These are phyloP conservation scores for Sarocladium brachiariae DNA, from an alignment of 2,329 filamentous ascomycete species.

Conservation along the genomic window DNA sequence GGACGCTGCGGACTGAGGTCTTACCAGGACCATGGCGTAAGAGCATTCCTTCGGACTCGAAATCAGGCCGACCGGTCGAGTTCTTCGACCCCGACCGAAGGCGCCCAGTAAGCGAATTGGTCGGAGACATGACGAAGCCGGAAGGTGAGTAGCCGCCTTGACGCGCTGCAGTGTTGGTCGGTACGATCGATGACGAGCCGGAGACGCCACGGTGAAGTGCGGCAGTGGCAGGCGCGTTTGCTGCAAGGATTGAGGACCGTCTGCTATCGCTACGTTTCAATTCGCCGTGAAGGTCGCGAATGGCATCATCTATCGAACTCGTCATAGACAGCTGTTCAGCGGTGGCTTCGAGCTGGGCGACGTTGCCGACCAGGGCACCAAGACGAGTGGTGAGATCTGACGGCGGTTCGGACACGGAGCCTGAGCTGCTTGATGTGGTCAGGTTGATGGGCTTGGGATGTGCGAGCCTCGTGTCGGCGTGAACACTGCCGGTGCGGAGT, in stretches of 20 bases:
- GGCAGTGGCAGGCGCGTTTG: constrained; percentile 31
- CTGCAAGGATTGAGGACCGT: constrained; percentile 54
- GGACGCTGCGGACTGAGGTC: constrained; percentile 43
- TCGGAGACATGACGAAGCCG: constrained; percentile 61
- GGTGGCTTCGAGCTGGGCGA: constrained; percentile 67
- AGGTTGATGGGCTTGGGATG: constrained; percentile 40
- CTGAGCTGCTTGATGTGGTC: constrained; percentile 36
- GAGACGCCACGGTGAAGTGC: constrained; percentile 38
- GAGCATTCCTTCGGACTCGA: constrained; percentile 32
- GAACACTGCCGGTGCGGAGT: constrained; percentile 30
- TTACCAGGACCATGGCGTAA: constrained; percentile 49
- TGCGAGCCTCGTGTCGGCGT: constrained; percentile 36
- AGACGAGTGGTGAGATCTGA: constrained; percentile 55
- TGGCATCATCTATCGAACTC: constrained; percentile 72
- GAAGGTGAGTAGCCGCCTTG: constrained; percentile 64
- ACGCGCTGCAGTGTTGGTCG: constrained; percentile 59
- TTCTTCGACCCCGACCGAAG: constrained; percentile 49
- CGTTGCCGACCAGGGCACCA: constrained; percentile 57
- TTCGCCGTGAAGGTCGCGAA: constrained; percentile 64
- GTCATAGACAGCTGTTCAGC: constrained; percentile 68
- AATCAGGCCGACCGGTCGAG: constrained; percentile 33
- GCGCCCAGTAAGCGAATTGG: constrained; percentile 51
- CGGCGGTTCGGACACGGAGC: constrained; percentile 47
- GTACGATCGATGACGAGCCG: constrained; percentile 56
- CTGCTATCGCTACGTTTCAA: constrained; percentile 64